A percentile compares a stretch with the other conserved stretches of the same genome.
phyloP scores from a whole-genome alignment of 176 grass and related monocot genomes.

The maize (Zea mays) region DNA sequence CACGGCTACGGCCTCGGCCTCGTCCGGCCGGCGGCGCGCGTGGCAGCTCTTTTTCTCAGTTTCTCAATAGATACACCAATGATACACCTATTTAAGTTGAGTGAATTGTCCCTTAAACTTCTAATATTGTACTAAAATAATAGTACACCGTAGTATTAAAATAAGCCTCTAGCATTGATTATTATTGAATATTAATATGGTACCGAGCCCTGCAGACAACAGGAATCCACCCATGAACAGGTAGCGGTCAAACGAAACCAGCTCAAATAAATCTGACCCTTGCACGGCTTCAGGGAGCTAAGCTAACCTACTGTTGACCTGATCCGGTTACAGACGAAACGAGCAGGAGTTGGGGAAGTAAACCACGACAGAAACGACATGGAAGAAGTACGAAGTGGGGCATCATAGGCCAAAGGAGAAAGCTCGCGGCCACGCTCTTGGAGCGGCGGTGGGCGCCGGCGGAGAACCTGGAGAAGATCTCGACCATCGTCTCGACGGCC shows the following conservation, averaged over 20 bases:
- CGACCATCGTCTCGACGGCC: conserved; percentile 54
- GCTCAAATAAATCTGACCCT: conserved; percentile 25
- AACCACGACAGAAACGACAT: conserved; percentile 35
- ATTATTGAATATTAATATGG: no score
- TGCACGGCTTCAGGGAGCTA: conserved; percentile 2
- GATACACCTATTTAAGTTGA: no score
- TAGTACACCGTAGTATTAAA: no score
- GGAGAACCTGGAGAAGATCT: conserved; percentile 75
- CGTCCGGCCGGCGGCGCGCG: no score
- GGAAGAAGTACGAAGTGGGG: conserved; percentile 11
- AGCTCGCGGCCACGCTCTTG: conserved; percentile 61
- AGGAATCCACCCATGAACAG: conserved; percentile 40
- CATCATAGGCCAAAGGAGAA: conserved; percentile 9
- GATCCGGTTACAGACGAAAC: conserved; percentile 4
- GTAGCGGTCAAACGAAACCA: conserved; percentile 16
- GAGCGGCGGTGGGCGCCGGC: conserved; percentile 70
- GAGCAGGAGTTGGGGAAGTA: conserved; percentile 46
- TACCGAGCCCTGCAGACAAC: conserved; percentile 40
- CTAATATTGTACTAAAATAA: no score
- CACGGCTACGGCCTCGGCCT: no score
- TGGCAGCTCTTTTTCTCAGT: no score
- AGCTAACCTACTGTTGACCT: conserved; percentile 29
- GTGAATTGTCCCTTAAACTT: no score
- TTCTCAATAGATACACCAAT: no score
- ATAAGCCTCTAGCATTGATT: no score